phyloP scores from a whole-genome alignment of 441 rosid species.

The Raphanus hybrid region DNA sequence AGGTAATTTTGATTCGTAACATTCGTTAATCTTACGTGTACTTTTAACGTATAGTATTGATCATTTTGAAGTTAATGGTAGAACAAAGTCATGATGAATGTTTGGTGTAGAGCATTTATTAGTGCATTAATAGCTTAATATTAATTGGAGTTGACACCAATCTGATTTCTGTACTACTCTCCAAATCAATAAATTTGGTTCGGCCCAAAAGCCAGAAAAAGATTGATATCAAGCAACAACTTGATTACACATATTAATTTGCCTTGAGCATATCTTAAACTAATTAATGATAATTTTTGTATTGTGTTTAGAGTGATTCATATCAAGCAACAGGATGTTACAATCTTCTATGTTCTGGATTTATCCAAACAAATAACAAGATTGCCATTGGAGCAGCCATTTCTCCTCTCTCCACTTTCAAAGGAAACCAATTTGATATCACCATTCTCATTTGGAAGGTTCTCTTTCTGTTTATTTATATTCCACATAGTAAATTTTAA shows the following conservation, averaged over 20 bases:
- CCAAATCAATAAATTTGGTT: conserved; percentile 40
- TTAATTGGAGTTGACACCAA: conserved; percentile 36
- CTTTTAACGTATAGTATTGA: conserved; percentile 9
- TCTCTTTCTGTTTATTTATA: background rate
- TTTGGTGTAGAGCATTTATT: conserved; percentile 43
- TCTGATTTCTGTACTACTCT: conserved; percentile 36
- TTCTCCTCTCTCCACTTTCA: conserved; percentile 58
- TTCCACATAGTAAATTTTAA: background rate
- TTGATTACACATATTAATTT: background rate
- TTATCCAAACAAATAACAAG: conserved; percentile 66
- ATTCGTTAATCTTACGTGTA: background rate
- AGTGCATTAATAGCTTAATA: conserved; percentile 34
- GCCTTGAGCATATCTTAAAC: background rate
- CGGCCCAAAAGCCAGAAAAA: conserved; percentile 27
- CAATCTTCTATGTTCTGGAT: conserved; percentile 72
- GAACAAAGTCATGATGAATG: conserved; percentile 39
- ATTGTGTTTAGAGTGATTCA: conserved; percentile 58
- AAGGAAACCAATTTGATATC: conserved; percentile 61
- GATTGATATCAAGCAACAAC: background rate
- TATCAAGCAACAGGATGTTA: conserved; percentile 83
- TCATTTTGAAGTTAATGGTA: conserved; percentile 31
- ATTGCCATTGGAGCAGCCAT: conserved; percentile 83
- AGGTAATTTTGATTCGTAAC: background rate
- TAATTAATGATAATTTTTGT: conserved; percentile 5
- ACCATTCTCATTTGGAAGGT: conserved; percentile 83